These are phyloP conservation scores for Ogataea methylovora DNA, from an alignment of 805 yeast species.

Conservation along the genomic window DNA sequence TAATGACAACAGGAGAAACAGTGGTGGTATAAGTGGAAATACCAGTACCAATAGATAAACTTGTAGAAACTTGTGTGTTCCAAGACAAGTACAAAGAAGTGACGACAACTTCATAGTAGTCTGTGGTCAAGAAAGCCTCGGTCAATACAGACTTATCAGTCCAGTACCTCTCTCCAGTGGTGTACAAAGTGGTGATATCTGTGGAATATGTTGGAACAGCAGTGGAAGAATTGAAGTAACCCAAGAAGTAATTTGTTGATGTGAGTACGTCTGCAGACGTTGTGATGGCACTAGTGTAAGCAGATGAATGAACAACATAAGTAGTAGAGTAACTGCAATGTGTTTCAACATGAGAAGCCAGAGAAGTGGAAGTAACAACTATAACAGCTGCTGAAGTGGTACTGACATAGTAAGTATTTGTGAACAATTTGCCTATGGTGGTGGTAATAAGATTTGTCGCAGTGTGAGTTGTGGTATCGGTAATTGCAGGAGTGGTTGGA, in stretches of 20 bases:
- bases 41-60: slow-evolving; percentile 7
- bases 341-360: no score
- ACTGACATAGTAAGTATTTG: no score
- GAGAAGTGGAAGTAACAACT: not conserved
- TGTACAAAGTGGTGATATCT: no score
- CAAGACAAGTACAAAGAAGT: slow-evolving; percentile 10
- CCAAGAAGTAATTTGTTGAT: no score
- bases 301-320: not conserved
- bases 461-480: slow-evolving; percentile 4
- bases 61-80: slow-evolving; percentile 5
- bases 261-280: no score
- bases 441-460: slow-evolving; percentile 1
- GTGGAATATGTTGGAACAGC: not conserved
- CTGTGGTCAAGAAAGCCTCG: no score
- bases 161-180: no score
- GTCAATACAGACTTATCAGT: no score
- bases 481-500: slow-evolving; percentile 2
- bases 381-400: slow-evolving; percentile 2
- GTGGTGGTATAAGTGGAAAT: slow-evolving; percentile 9
- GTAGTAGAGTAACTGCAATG: no score
- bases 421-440: not conserved
- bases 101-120: slow-evolving; percentile 1
- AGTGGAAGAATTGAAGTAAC: no score
- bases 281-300: slow-evolving; percentile 1
- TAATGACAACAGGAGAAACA: slow-evolving; percentile 3